Evolutionary conservation across 495 filamentous ascomycete species (phyloP).

Genomic region (Tirmania nivea): DNA sequence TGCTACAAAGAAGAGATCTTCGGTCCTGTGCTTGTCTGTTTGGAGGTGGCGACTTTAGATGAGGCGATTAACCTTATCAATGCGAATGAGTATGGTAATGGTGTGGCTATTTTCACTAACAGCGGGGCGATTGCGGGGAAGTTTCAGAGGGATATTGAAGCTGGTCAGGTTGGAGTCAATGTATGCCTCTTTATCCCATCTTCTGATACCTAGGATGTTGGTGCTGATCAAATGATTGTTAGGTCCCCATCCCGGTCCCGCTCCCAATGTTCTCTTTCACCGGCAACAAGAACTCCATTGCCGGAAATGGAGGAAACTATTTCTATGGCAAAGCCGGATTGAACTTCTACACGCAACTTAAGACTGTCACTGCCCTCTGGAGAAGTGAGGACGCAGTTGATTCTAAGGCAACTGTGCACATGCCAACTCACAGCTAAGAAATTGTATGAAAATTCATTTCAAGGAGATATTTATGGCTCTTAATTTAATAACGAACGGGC

Average conservation of each 20-base stretch:
- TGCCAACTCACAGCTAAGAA: conserved; percentile 53
- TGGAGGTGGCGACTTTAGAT: conserved; percentile 65
- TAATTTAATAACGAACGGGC: too few relatives aligned
- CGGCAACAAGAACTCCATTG: conserved; percentile 91
- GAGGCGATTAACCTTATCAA: conserved; percentile 48
- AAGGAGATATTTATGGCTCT: too few relatives aligned
- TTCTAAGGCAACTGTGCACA: conserved; percentile 64
- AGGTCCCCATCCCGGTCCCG: conserved; percentile 36
- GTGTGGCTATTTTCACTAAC: conserved; percentile 42
- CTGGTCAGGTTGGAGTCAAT: conserved; percentile 61
- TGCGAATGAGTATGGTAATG: conserved; percentile 44
- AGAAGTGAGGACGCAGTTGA: conserved; percentile 59
- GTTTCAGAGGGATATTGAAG: conserved; percentile 45
- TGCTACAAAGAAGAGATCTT: conserved; percentile 98
- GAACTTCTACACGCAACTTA: conserved; percentile 87
- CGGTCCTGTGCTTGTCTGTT: conserved; percentile 74
- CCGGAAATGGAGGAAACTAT: conserved; percentile 77
- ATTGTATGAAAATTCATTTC: too few relatives aligned
- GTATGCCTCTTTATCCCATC: conserved; percentile 40
- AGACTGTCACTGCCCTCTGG: conserved; percentile 94
- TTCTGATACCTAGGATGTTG: background rate
- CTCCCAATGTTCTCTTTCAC: conserved; percentile 95
- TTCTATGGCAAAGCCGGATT: conserved; percentile 89
- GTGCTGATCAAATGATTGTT: background rate
- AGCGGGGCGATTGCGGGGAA: conserved; percentile 36